A percentile compares a stretch with the other conserved stretches of the same genome.
phyloP scores from a whole-genome alignment of 257 asterid species.

The Paulownia fortunei region DNA sequence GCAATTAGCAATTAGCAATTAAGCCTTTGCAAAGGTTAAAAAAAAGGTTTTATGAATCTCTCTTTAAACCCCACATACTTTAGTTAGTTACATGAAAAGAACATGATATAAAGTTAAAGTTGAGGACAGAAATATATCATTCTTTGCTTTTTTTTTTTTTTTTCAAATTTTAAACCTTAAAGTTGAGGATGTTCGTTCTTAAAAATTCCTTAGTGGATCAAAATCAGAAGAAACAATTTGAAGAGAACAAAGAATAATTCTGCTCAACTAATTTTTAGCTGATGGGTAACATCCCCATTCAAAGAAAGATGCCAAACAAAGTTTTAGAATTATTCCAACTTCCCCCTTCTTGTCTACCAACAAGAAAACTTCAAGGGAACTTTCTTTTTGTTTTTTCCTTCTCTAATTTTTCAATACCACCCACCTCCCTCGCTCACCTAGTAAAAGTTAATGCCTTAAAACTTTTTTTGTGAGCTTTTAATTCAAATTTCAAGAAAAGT shows the following conservation, averaged over 20 bases:
- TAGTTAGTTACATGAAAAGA: constrained; percentile 18
- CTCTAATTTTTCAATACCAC: background rate
- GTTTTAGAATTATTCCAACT: background rate
- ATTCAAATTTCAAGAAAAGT: too few relatives aligned
- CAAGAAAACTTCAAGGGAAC: background rate
- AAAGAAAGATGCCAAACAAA: background rate
- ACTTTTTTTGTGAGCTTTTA: too few relatives aligned
- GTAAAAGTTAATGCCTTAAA: too few relatives aligned
- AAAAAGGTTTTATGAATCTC: background rate
- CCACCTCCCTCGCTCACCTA: too few relatives aligned
- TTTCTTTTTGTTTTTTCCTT: background rate
- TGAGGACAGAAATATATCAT: background rate
- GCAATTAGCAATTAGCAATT: background rate
- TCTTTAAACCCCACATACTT: constrained; percentile 20
- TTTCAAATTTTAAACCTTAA: background rate
- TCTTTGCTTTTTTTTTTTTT: background rate
- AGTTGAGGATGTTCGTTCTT: background rate
- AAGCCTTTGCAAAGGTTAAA: constrained; percentile 8
- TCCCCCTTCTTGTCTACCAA: background rate
- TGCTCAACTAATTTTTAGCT: background rate
- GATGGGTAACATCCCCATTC: constrained; percentile 5
- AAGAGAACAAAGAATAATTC: background rate
- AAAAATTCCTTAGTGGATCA: background rate
- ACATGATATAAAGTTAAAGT: constrained; percentile 19
- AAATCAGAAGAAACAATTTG: background rate